Conservation (phyloP, 257 asterid genomes). For the Scutellaria minor region DNA sequence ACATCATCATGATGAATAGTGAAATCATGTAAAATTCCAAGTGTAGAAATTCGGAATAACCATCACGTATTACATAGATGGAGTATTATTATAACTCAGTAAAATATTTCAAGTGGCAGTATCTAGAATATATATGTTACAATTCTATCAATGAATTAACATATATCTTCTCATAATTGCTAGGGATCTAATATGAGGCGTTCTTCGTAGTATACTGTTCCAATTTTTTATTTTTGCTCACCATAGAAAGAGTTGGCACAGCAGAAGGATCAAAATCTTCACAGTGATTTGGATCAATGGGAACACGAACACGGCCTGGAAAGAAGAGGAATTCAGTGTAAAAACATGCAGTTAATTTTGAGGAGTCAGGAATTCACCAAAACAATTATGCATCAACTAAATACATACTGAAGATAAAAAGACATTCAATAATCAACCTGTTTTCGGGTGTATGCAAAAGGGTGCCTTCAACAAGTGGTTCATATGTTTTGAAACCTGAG, state of each 20-base stretch:
- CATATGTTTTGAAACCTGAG: slow-evolving; percentile 87
- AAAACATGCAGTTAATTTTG: background rate
- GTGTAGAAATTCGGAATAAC: slow-evolving; percentile 3
- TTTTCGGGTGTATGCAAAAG: slow-evolving; percentile 88
- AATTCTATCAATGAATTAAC: background rate
- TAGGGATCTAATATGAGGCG: background rate
- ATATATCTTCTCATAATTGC: background rate
- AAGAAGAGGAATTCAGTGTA: slow-evolving; percentile 15
- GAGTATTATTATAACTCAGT: background rate
- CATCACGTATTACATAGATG: background rate
- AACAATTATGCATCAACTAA: background rate
- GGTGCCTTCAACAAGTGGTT: slow-evolving; percentile 96
- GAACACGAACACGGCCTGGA: slow-evolving; percentile 89
- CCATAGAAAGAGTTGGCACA: slow-evolving; percentile 89
- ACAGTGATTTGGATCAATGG: slow-evolving; percentile 80
- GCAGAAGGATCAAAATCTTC: slow-evolving; percentile 84
- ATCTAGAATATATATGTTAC: slow-evolving; percentile 4
- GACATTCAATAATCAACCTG: slow-evolving; percentile 52
- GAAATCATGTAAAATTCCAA: background rate
- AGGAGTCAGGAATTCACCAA: slow-evolving; percentile 21
- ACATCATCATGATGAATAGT: background rate
- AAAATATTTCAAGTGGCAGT: slow-evolving; percentile 13
- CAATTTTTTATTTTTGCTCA: slow-evolving; percentile 31
- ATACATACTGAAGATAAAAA: slow-evolving; percentile 23
- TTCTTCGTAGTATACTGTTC: background rate